Conservation (phyloP, 345 rosid genomes). For the Melastoma malabathricum region DNA sequence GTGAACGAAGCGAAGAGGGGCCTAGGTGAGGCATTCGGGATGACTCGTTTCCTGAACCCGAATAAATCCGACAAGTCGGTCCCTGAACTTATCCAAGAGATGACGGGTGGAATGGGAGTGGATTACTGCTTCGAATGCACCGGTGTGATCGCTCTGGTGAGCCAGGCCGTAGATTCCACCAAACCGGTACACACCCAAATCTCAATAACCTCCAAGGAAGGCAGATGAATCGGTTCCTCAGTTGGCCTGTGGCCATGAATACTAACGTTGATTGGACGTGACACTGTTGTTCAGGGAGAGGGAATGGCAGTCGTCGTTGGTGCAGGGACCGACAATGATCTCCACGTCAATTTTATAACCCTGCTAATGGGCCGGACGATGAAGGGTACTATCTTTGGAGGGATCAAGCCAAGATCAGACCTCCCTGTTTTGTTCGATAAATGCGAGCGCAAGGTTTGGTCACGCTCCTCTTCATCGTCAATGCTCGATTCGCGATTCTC, state of each 20-base stretch:
- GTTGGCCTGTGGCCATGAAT: background rate
- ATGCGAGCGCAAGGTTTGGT: slow-evolving; percentile 27
- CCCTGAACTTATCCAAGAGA: slow-evolving; percentile 23
- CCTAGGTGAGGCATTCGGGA: slow-evolving; percentile 29
- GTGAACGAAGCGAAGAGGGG: slow-evolving; percentile 22
- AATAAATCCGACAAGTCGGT: slow-evolving; percentile 19
- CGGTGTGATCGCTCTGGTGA: slow-evolving; percentile 22
- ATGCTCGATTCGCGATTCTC: background rate
- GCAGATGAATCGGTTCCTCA: background rate
- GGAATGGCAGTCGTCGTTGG: slow-evolving; percentile 37
- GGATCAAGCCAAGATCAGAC: slow-evolving; percentile 37
- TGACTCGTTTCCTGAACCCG: slow-evolving; percentile 56
- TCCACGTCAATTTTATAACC: slow-evolving; percentile 11
- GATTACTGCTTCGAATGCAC: slow-evolving; percentile 59
- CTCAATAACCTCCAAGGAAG: background rate
- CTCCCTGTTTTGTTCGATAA: slow-evolving; percentile 33
- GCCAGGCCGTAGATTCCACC: slow-evolving; percentile 38
- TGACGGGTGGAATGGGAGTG: slow-evolving; percentile 39
- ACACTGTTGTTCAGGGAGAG: slow-evolving; percentile 19
- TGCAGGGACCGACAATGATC: slow-evolving; percentile 9
- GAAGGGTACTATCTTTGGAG: slow-evolving; percentile 50
- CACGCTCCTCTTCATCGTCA: background rate
- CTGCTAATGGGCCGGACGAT: slow-evolving; percentile 32
- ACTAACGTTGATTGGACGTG: background rate
- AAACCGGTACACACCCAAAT: slow-evolving; percentile 18